These are phyloP conservation scores for Phytophthora pinifolia DNA, from an alignment of 352 stramenopile species.

Conservation along the genomic window DNA sequence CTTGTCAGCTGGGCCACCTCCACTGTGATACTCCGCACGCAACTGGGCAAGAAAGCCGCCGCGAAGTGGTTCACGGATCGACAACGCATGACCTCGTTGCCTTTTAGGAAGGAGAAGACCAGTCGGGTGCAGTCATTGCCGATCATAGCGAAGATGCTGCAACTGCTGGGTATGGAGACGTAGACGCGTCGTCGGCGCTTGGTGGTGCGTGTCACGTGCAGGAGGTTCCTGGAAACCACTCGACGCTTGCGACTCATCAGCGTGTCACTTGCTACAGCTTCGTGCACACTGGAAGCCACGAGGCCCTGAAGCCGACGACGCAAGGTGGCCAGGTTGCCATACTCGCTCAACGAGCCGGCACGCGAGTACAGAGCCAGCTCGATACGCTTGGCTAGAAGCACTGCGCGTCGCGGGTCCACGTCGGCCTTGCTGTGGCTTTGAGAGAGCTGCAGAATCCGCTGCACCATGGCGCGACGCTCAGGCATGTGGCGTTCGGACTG, in stretches of 20 bases:
- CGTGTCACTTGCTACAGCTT: constrained; percentile 43
- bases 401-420: constrained; percentile 13
- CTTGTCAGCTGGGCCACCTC: constrained; percentile 46
- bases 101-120: constrained; percentile 65
- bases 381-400: constrained; percentile 67
- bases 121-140: constrained; percentile 53
- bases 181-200: constrained; percentile 44
- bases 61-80: constrained; percentile 55
- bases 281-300: constrained; percentile 66
- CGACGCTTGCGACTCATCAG: constrained; percentile 26
- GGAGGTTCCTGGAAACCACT: constrained; percentile 22
- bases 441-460: constrained; percentile 70
- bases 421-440: constrained; percentile 23
- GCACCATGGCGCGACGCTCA: constrained; percentile 65
- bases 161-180: constrained; percentile 1
- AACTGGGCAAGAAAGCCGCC: constrained; percentile 46
- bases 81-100: constrained; percentile 52
- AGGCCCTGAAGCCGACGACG: constrained; percentile 70
- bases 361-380: constrained; percentile 74
- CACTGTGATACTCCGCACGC: constrained; percentile 49
- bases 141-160: constrained; percentile 30
- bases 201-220: constrained; percentile 12
- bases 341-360: constrained; percentile 64
- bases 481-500: constrained; percentile 59
- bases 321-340: constrained; percentile 67